Base-by-base conservation (phyloP, 2,329 filamentous ascomycete species). In the Cercospora sp. region DNA sequence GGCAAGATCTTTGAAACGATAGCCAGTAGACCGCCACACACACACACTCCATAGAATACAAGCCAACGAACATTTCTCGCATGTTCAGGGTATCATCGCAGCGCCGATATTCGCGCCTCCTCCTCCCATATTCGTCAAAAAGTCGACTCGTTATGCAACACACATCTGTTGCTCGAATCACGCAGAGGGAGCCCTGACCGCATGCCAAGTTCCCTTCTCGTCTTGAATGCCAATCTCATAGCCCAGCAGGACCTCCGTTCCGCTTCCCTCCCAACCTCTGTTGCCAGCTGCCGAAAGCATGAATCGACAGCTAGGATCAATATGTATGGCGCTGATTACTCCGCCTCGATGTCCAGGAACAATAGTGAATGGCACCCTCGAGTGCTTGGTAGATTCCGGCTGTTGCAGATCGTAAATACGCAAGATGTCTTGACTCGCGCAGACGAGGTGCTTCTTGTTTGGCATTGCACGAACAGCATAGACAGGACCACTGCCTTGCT, bases 201-300 rank as follows among this genome's bases (percentile, higher is more conserved):
- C 72, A 63, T 76, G 74, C 76, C 75, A 77, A 20, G 72, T 59
- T 23, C 75, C 76, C n/a, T 68, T 69, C 23, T 67, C 72, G 66
- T 77, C 76, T 67, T 73, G 72, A 9, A 75, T 72, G 10, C 76
- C 75, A 73, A 99, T 97, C 81, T 99, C 95, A 79, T 99, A 99
- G 16, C 95, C 95, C 64, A 99, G 87, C 68, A 99, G 79, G 0
- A 95, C 93, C 81, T 99, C 95, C 0, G 95, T 98, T 39, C 87
- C 90, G 16, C 61, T 64, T 1, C 95, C 95, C 79, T 98, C 95
- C 95, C 95, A 99, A 0, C 95, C 95, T 70, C 95, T 84, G 70
- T 95, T 98, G 0, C 95, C 95, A 4, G 92, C 94, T 0, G 93
- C 92, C 1, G 92, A 94, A 36, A 99, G 87, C 90, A 99, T 94